A percentile compares a stretch with the other conserved stretches of the same genome.
phyloP scores from a whole-genome alignment of 1,139 yeast genomes.

The Groenewaldozyma sp. region DNA sequence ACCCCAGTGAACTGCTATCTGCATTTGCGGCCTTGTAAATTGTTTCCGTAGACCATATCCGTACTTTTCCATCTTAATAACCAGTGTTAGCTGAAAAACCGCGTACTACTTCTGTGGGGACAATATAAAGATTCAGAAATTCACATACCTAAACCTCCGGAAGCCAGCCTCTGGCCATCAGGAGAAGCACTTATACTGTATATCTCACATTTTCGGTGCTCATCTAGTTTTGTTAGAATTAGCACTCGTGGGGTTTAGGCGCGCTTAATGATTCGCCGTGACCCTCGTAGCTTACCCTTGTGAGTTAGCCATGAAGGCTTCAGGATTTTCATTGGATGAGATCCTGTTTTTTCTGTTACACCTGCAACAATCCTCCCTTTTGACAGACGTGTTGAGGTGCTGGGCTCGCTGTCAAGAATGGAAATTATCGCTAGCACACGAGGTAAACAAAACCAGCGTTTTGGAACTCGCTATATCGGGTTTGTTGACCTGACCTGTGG shows the following conservation, averaged over 20 bases:
- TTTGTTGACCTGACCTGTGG: too few relatives aligned
- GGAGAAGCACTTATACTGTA: conserved; percentile 74
- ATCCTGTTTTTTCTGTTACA: too few relatives aligned
- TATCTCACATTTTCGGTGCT: conserved; percentile 70
- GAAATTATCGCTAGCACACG: too few relatives aligned
- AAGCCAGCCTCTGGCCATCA: conserved; percentile 77
- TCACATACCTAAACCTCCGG: conserved; percentile 62
- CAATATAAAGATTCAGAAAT: too few relatives aligned
- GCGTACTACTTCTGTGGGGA: too few relatives aligned
- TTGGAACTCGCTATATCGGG: too few relatives aligned
- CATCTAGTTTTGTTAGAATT: conserved; percentile 44
- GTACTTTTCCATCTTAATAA: conserved; percentile 65
- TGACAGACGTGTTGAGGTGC: too few relatives aligned
- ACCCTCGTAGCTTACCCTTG: conserved; percentile 44
- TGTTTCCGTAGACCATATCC: conserved; percentile 76
- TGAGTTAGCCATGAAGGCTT: conserved; percentile 84
- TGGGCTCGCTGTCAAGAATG: too few relatives aligned
- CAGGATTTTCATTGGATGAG: conserved; percentile 50
- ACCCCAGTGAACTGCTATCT: background rate
- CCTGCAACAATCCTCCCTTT: too few relatives aligned
- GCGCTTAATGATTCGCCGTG: background rate
- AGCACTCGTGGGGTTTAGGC: background rate
- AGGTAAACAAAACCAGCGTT: too few relatives aligned
- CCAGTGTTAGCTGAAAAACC: too few relatives aligned
- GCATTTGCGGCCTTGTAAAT: conserved; percentile 32